Conservation (phyloP, 768 basidiomycete genomes). For the Pholiota molesta region DNA sequence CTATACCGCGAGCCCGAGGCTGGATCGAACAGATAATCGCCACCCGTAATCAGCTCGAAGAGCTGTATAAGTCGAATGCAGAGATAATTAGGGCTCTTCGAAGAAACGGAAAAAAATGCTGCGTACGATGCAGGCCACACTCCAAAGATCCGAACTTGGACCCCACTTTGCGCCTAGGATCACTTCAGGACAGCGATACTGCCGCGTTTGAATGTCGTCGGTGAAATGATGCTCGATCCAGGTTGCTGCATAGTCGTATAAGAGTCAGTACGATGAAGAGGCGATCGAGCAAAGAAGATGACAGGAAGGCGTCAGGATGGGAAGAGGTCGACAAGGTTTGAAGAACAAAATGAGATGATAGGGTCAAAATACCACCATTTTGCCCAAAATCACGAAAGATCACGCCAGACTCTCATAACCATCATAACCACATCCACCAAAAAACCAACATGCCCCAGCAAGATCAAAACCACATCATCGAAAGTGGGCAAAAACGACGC, state of each 20-base stretch:
- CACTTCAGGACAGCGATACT: slow-evolving; percentile 97
- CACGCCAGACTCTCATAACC: background rate
- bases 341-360: no score
- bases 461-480: background rate
- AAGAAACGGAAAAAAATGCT: background rate
- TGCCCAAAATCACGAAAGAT: background rate
- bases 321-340: no score
- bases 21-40: slow-evolving; percentile 98
- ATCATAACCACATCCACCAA: background rate
- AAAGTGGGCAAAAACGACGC: background rate
- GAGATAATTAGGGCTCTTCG: background rate
- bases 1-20: slow-evolving; percentile 93
- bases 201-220: slow-evolving; percentile 97
- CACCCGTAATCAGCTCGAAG: slow-evolving; percentile 94
- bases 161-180: slow-evolving; percentile 97
- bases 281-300: background rate
- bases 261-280: background rate
- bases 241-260: slow-evolving; percentile 51
- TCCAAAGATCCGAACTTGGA: slow-evolving; percentile 95
- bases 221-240: slow-evolving; percentile 97
- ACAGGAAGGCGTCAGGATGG: no score
- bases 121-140: slow-evolving; percentile 89
- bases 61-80: slow-evolving; percentile 46
- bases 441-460: background rate
- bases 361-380: background rate